A percentile compares a stretch with the other conserved stretches of the same genome.
phyloP scores from a whole-genome alignment of 2,329 filamentous ascomycete species.

The Truncatella angustata region DNA sequence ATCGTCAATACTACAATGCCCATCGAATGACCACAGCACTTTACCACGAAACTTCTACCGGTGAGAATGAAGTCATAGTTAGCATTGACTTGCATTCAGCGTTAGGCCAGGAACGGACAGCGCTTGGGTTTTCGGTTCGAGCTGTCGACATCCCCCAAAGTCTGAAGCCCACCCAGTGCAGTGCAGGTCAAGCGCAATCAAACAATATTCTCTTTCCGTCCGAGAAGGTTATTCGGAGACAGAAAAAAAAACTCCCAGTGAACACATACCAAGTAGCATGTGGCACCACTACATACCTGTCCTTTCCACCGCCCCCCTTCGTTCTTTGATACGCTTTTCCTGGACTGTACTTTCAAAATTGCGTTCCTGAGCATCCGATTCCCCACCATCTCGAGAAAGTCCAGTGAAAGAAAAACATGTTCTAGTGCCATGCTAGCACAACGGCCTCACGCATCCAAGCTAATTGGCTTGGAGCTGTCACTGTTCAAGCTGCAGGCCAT shows the following conservation, averaged over 20 bases:
- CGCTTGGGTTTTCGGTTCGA: constrained; percentile 1
- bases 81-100: background rate
- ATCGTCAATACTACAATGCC: too few species aligned
- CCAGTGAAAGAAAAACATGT: constrained; percentile 9
- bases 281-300: too few species aligned
- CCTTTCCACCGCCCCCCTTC: too few species aligned
- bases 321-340: too few species aligned
- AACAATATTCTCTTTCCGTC: too few species aligned
- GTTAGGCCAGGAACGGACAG: constrained; percentile 4
- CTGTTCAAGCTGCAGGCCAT: background rate
- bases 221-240: too few species aligned
- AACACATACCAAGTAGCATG: too few species aligned
- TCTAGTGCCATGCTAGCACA: constrained; percentile 11
- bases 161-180: too few species aligned
- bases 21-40: too few species aligned
- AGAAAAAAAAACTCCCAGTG: too few species aligned
- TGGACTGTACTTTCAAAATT: background rate
- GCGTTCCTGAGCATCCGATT: background rate
- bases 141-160: background rate
- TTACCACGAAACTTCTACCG: background rate
- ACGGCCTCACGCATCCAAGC: constrained; percentile 2
- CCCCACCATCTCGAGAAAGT: constrained; percentile 8
- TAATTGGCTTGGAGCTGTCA: constrained; percentile 9
- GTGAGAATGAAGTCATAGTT: constrained; percentile 4
- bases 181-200: too few species aligned